phyloP scores from a whole-genome alignment of 2,329 filamentous ascomycete genomes.

The Trichoderma brevicompactum region DNA sequence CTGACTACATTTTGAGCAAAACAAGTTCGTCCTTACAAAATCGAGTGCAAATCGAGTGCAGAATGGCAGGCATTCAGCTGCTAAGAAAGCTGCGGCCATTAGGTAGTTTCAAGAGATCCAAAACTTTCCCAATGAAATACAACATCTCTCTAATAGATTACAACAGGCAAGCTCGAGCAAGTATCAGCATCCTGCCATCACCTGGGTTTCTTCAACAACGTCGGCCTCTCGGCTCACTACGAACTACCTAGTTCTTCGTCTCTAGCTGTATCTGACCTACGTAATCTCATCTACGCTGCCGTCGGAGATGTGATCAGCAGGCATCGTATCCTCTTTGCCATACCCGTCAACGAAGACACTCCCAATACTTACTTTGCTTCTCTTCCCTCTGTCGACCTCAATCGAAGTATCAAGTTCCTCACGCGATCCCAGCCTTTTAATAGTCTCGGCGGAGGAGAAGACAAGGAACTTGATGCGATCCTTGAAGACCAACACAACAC shows the following conservation, averaged over 20 bases:
- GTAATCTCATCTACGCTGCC: neutral
- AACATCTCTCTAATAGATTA: neutral
- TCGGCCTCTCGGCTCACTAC: conserved; percentile 47
- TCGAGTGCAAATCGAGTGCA: no score
- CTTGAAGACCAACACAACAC: neutral
- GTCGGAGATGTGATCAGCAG: neutral
- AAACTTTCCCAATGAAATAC: neutral
- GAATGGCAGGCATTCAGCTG: neutral
- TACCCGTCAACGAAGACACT: neutral
- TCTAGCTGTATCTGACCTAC: neutral
- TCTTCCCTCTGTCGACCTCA: neutral
- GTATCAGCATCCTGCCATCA: conserved; percentile 50
- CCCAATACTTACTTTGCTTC: neutral
- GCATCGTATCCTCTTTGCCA: neutral
- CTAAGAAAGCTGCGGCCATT: neutral
- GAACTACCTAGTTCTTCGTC: conserved; percentile 27
- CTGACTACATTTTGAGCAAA: neutral
- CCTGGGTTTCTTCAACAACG: conserved; percentile 50
- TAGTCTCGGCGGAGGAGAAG: neutral
- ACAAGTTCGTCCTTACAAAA: no score
- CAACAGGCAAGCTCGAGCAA: conserved; percentile 48
- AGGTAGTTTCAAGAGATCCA: neutral
- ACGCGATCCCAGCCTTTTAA: neutral
- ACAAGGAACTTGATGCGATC: neutral
- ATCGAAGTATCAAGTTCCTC: neutral